Conservation (phyloP, 257 asterid species). For the Solanum etuberosum region DNA sequence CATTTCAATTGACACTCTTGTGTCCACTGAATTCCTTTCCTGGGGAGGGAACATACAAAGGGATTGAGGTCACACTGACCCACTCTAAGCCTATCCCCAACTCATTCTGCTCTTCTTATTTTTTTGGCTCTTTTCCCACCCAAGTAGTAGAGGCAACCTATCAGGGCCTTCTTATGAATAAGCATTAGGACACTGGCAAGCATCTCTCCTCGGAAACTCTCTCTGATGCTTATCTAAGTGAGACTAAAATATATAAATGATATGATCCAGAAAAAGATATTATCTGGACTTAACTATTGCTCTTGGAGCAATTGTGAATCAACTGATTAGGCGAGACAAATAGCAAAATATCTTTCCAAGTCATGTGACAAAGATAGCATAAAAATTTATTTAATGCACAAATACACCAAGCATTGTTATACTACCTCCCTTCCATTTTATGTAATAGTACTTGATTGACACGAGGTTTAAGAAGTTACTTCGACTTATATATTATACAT, state of each 20-base stretch:
- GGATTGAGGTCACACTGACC: not conserved
- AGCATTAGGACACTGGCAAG: not conserved
- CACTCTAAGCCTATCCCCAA: not conserved
- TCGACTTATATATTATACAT: not conserved
- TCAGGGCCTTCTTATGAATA: not conserved
- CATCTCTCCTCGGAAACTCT: not conserved
- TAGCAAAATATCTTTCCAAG: not conserved
- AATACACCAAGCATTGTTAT: not conserved
- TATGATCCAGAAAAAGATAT: not conserved
- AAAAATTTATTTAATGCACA: not conserved
- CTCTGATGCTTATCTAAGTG: not conserved
- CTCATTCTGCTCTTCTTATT: not conserved
- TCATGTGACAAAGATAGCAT: not conserved
- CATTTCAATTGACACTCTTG: not conserved
- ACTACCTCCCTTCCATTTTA: not conserved
- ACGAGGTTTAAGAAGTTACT: not conserved
- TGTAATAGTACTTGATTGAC: not conserved
- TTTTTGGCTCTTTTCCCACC: not conserved
- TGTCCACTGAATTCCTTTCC: not conserved
- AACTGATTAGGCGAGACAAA: not conserved
- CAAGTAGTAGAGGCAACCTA: not conserved
- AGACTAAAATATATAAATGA: not conserved
- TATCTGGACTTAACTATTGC: not conserved
- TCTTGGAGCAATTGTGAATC: not conserved
- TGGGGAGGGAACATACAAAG: not conserved